These are phyloP conservation scores for Leucocoprinus birnbaumii DNA, from an alignment of 768 basidiomycete species.

Conservation along the genomic window DNA sequence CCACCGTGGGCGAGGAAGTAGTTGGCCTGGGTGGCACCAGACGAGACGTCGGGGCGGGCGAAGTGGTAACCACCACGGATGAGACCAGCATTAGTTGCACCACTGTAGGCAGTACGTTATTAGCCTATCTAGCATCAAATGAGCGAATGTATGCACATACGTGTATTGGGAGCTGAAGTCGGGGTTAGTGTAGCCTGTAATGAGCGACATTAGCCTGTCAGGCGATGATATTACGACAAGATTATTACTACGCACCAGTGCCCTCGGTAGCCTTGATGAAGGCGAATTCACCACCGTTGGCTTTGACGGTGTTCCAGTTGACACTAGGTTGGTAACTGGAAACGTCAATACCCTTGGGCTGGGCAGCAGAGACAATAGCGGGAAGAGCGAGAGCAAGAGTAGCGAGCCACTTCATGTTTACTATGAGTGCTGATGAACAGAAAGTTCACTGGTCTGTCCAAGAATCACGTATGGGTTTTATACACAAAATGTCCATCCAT, in stretches of 20 bases:
- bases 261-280: slow-evolving; percentile 72
- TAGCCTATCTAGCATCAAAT: background rate
- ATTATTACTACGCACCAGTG: slow-evolving; percentile 33
- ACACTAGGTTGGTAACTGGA: slow-evolving; percentile 46
- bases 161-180: slow-evolving; percentile 37
- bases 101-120: slow-evolving; percentile 38
- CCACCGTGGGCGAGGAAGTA: slow-evolving; percentile 60
- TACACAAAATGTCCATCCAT: background rate
- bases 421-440: no score
- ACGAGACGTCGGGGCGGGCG: slow-evolving; percentile 50
- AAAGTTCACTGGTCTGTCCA: background rate
- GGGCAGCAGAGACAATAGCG: slow-evolving; percentile 15
- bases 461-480: background rate
- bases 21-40: slow-evolving; percentile 56
- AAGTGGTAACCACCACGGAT: slow-evolving; percentile 64
- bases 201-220: background rate
- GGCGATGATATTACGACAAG: background rate
- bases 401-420: background rate
- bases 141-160: background rate
- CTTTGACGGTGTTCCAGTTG: slow-evolving; percentile 49
- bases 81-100: slow-evolving; percentile 51
- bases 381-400: background rate
- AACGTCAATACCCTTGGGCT: slow-evolving; percentile 53
- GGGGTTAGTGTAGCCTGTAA: slow-evolving; percentile 36
- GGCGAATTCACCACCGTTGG: slow-evolving; percentile 50